Evolutionary conservation across 2,329 filamentous ascomycete species (phyloP).

Genomic region (Colletotrichum tropicicola): DNA sequence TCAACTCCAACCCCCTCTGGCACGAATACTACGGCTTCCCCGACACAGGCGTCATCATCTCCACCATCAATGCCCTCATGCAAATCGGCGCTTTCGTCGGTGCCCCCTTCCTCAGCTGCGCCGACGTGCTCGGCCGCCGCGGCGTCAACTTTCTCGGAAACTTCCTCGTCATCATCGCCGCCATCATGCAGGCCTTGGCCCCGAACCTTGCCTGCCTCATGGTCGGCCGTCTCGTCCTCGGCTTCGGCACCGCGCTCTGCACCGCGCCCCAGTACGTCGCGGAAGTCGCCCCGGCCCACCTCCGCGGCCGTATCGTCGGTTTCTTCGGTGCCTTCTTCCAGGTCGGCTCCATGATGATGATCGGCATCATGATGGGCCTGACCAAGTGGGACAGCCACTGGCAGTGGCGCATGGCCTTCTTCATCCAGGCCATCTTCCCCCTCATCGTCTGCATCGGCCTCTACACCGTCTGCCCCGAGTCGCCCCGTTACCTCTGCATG

Average conservation of each 20-base stretch:
- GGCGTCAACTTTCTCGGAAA: conserved; percentile 58
- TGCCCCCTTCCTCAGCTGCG: conserved; percentile 57
- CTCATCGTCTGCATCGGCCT: conserved; percentile 43
- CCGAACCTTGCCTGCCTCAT: conserved; percentile 49
- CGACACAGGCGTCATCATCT: conserved; percentile 47
- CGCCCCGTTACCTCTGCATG: conserved; percentile 50
- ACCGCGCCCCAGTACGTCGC: conserved; percentile 40
- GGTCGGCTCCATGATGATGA: conserved; percentile 51
- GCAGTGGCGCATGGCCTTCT: conserved; percentile 47
- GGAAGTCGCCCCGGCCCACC: conserved; percentile 38
- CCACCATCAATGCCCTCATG: conserved; percentile 57
- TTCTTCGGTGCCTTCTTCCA: conserved; percentile 57
- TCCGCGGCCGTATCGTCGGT: conserved; percentile 53
- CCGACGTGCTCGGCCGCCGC: conserved; percentile 60
- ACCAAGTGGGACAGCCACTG: conserved; percentile 45
- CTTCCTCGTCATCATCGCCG: conserved; percentile 51
- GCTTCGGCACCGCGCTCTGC: conserved; percentile 53
- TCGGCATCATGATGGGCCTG: conserved; percentile 52
- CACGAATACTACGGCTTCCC: conserved; percentile 54
- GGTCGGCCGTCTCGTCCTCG: conserved; percentile 63
- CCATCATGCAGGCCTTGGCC: conserved; percentile 49
- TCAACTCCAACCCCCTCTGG: conserved; percentile 52
- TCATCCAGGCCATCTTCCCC: conserved; percentile 54
- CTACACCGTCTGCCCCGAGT: conserved; percentile 48
- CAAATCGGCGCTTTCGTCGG: conserved; percentile 55